These are phyloP conservation scores for Ramaria rubella DNA, from an alignment of 768 basidiomycete genomes.

Conservation along the genomic window DNA sequence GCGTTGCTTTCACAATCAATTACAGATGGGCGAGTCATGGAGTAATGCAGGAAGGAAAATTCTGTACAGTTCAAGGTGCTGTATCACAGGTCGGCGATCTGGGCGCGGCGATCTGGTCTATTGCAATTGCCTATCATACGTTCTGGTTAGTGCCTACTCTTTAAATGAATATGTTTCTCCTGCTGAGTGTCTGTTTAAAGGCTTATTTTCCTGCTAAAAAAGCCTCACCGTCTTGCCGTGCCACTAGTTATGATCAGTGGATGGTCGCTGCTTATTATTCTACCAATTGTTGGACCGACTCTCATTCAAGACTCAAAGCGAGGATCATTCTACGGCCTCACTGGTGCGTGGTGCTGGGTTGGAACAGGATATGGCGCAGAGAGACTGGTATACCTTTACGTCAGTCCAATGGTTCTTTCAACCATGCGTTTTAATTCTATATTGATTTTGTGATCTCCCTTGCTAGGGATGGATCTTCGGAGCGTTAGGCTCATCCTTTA, in stretches of 20 bases:
- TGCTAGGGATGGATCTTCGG: conserved; percentile 5
- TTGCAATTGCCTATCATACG: conserved; percentile 7
- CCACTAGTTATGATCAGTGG: conserved; percentile 1
- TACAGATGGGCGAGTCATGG: conserved; percentile 1
- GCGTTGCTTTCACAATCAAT: conserved; percentile 3
- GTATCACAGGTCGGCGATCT: conserved; percentile 9
- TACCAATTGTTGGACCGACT: conserved; percentile 6
- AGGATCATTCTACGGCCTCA: conserved; percentile 2
- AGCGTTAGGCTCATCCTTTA: neutral
- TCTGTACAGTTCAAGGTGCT: conserved; percentile 1
- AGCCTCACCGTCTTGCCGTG: neutral
- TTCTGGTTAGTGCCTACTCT: neutral
- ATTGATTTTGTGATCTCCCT: neutral
- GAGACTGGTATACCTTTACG: conserved; percentile 8
- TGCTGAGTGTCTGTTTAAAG: neutral
- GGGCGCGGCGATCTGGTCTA: conserved; percentile 8
- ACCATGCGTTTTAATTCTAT: neutral
- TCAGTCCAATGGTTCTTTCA: neutral
- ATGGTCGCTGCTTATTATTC: conserved; percentile 3
- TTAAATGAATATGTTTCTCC: neutral
- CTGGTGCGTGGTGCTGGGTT: conserved; percentile 10
- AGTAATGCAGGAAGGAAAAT: neutral
- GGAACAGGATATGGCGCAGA: neutral
- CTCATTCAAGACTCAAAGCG: neutral
- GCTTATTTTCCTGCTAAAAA: conserved; percentile 6